A percentile compares a stretch with the other conserved stretches of the same genome.
Conservation (phyloP, 2,329 filamentous ascomycete species). For the Didymella sp. region DNA sequence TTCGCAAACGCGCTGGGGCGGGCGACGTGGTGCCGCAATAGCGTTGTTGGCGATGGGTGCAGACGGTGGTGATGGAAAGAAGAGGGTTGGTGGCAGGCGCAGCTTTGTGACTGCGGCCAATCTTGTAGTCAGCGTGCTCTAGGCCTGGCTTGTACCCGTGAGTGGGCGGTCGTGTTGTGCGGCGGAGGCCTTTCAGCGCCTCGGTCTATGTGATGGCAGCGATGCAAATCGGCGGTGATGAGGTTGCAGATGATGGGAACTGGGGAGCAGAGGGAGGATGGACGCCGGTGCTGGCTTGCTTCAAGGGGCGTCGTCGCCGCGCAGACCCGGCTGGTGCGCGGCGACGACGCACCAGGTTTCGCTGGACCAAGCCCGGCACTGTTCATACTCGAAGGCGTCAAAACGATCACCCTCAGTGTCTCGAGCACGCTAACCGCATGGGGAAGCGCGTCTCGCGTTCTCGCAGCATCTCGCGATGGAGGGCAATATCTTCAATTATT, state of each 20-base stretch:
- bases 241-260: slow-evolving; percentile 7
- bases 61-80: slow-evolving; percentile 19
- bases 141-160: slow-evolving; percentile 18
- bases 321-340: too few relatives aligned
- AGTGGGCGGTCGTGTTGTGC: slow-evolving; percentile 9
- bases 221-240: slow-evolving; percentile 13
- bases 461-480: background rate
- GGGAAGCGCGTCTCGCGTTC: background rate
- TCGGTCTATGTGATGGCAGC: slow-evolving; percentile 13
- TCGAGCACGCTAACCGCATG: background rate
- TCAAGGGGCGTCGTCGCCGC: too few relatives aligned
- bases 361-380: too few relatives aligned
- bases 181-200: slow-evolving; percentile 2
- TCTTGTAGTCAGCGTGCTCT: slow-evolving; percentile 22
- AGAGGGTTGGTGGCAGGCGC: slow-evolving; percentile 12
- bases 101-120: slow-evolving; percentile 5
- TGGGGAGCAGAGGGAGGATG: slow-evolving; percentile 10
- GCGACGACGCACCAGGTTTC: too few relatives aligned
- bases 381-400: too few relatives aligned
- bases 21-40: slow-evolving; percentile 33
- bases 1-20: slow-evolving; percentile 30
- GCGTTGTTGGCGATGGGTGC: slow-evolving; percentile 23
- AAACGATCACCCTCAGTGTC: too few relatives aligned
- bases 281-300: slow-evolving; percentile 4
- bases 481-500: background rate